These are phyloP conservation scores for Apiotrichum gracile DNA, from an alignment of 1,284 basidiomycete species.

Conservation along the genomic window DNA sequence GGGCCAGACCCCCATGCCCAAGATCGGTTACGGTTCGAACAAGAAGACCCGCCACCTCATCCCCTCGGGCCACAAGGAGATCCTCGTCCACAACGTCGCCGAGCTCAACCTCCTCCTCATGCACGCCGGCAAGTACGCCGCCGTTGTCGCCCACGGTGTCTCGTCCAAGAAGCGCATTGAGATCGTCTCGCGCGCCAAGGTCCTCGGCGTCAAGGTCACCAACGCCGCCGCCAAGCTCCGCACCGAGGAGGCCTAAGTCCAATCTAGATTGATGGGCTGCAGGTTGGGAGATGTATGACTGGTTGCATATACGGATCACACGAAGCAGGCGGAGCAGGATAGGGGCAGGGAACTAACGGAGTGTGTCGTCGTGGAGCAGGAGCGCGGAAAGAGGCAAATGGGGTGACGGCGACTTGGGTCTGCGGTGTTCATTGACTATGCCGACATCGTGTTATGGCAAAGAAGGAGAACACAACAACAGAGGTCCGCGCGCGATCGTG, in stretches of 20 bases:
- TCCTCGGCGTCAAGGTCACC: constrained; percentile 84
- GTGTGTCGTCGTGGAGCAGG: too few relatives aligned
- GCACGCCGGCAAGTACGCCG: constrained; percentile 97
- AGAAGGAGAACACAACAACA: too few relatives aligned
- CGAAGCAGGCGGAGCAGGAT: background rate
- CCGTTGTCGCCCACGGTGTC: constrained; percentile 96
- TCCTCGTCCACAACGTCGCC: constrained; percentile 83
- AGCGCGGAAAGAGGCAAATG: too few relatives aligned
- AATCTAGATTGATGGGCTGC: constrained; percentile 19
- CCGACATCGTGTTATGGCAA: too few relatives aligned
- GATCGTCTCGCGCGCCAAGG: constrained; percentile 86
- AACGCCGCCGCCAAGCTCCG: constrained; percentile 92
- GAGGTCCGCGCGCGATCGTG: too few relatives aligned
- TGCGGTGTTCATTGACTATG: too few relatives aligned
- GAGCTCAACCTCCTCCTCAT: constrained; percentile 91
- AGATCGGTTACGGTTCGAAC: constrained; percentile 58
- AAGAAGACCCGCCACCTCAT: constrained; percentile 81
- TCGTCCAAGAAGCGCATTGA: constrained; percentile 91
- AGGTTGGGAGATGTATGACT: constrained; percentile 16
- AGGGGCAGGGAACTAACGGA: too few relatives aligned
- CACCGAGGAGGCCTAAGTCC: constrained; percentile 69
- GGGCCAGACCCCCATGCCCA: constrained; percentile 91
- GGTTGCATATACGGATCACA: constrained; percentile 14
- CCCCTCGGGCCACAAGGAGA: constrained; percentile 89
- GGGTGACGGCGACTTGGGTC: too few relatives aligned